These are phyloP conservation scores for Aphanomyces invadans DNA, from an alignment of 352 stramenopile genomes.

Conservation along the genomic window DNA sequence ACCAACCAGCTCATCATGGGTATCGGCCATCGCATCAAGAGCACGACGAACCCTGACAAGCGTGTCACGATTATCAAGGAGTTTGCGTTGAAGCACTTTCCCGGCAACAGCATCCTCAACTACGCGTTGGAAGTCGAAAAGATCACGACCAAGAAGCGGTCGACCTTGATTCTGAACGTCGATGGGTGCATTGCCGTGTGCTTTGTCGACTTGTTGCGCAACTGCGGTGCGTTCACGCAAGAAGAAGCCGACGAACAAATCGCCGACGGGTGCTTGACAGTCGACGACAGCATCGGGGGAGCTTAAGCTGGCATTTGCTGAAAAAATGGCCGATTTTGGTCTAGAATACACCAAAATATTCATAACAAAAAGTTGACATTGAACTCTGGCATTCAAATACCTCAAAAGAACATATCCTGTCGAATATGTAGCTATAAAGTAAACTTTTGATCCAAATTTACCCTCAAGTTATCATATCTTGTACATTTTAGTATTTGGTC, in stretches of 20 bases:
- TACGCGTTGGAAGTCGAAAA: conserved; percentile 95
- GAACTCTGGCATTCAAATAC: too few relatives aligned
- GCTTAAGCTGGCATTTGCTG: too few relatives aligned
- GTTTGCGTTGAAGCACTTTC: conserved; percentile 92
- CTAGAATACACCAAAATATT: too few relatives aligned
- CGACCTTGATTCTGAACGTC: conserved; percentile 97
- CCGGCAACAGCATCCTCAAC: conserved; percentile 88
- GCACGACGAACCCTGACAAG: conserved; percentile 93
- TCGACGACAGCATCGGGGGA: too few relatives aligned
- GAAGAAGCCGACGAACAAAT: conserved; percentile 93
- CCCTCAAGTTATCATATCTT: too few relatives aligned
- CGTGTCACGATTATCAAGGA: conserved; percentile 95
- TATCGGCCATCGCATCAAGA: conserved; percentile 96
- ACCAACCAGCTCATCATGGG: conserved; percentile 97
- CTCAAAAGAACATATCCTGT: too few relatives aligned
- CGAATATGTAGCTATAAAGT: too few relatives aligned
- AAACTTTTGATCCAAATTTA: too few relatives aligned
- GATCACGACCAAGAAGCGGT: conserved; percentile 95
- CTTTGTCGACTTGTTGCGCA: conserved; percentile 94
- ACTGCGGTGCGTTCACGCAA: conserved; percentile 82
- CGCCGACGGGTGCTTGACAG: conserved; percentile 91
- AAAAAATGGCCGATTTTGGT: too few relatives aligned
- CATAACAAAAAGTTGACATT: too few relatives aligned
- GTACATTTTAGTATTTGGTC: too few relatives aligned
- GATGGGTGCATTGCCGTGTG: conserved; percentile 95